phyloP scores from a whole-genome alignment of 2,329 filamentous ascomycete genomes.

The Stachybotrys echinatus region DNA sequence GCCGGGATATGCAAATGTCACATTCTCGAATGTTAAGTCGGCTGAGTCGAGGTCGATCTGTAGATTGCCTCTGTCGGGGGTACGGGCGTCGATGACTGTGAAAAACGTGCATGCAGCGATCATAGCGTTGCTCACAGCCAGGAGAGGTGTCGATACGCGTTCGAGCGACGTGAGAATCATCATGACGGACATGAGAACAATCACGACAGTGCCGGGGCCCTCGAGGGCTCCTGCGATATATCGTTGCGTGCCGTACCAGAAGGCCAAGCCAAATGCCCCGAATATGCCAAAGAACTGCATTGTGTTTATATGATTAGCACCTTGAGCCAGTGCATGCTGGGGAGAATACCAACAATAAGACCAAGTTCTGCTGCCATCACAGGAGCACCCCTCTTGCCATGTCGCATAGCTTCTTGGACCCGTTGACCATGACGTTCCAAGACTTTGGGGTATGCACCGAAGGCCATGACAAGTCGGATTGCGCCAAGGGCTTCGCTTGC shows the following conservation, averaged over 20 bases:
- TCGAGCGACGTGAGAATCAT: conserved; percentile 27
- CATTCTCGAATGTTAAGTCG: conserved; percentile 41
- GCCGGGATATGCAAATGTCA: conserved; percentile 14
- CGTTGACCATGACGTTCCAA: conserved; percentile 29
- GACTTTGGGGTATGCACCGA: conserved; percentile 33
- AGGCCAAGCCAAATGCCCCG: conserved; percentile 32
- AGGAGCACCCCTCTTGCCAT: conserved; percentile 25
- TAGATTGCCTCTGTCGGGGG: conserved; percentile 12
- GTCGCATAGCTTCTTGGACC: conserved; percentile 27
- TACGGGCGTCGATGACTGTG: conserved; percentile 19
- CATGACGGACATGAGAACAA: conserved; percentile 32
- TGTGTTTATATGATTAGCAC: too few relatives aligned
- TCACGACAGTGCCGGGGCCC: conserved; percentile 30
- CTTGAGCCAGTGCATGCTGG: too few relatives aligned
- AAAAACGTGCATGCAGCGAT: conserved; percentile 22
- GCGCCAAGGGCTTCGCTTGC: conserved; percentile 37
- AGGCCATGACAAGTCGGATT: conserved; percentile 37
- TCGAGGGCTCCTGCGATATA: conserved; percentile 25
- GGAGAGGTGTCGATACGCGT: conserved; percentile 31
- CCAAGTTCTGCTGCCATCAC: conserved; percentile 10
- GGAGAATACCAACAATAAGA: conserved; percentile 9
- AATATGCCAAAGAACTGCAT: conserved; percentile 22
- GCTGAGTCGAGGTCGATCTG: conserved; percentile 9
- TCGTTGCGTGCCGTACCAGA: conserved; percentile 37
- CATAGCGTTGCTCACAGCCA: conserved; percentile 25